Evolutionary conservation across 495 filamentous ascomycete species (phyloP).

Genomic region (Aspergillus egyptiacus): DNA sequence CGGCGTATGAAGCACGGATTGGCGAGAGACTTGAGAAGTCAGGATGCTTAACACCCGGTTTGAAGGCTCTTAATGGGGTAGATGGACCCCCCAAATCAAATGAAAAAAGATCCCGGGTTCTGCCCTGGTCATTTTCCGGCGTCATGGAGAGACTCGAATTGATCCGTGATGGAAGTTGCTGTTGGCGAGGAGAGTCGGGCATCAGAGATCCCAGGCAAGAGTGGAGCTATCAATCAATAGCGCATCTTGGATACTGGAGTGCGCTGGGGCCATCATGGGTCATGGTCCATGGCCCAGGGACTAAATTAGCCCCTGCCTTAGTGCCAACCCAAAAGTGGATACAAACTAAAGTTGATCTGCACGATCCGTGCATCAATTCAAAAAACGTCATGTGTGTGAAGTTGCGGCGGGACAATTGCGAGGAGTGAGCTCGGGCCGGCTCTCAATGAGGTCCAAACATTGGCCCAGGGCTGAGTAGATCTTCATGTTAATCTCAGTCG

Average conservation of each 20-base stretch:
- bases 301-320: slow-evolving; percentile 23
- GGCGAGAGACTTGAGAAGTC: too few relatives aligned
- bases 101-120: background rate
- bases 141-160: slow-evolving; percentile 4
- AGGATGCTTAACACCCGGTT: too few relatives aligned
- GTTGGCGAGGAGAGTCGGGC: slow-evolving; percentile 8
- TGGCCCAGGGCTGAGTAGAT: slow-evolving; percentile 51
- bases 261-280: too few relatives aligned
- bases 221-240: slow-evolving; percentile 20
- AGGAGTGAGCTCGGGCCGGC: slow-evolving; percentile 29
- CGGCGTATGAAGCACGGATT: too few relatives aligned
- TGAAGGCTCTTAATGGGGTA: too few relatives aligned
- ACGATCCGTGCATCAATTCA: slow-evolving; percentile 3
- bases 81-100: too few relatives aligned
- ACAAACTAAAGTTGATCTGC: slow-evolving; percentile 1
- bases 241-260: slow-evolving; percentile 5
- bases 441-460: slow-evolving; percentile 55
- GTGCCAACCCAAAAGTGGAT: slow-evolving; percentile 11
- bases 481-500: slow-evolving; percentile 6
- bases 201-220: slow-evolving; percentile 7
- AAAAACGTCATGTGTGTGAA: slow-evolving; percentile 14
- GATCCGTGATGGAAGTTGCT: background rate
- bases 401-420: slow-evolving; percentile 22
- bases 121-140: background rate
- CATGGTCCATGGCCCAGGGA: slow-evolving; percentile 1